phyloP scores from a whole-genome alignment of 768 basidiomycete genomes.

The Kwoniella mangroviensis region DNA sequence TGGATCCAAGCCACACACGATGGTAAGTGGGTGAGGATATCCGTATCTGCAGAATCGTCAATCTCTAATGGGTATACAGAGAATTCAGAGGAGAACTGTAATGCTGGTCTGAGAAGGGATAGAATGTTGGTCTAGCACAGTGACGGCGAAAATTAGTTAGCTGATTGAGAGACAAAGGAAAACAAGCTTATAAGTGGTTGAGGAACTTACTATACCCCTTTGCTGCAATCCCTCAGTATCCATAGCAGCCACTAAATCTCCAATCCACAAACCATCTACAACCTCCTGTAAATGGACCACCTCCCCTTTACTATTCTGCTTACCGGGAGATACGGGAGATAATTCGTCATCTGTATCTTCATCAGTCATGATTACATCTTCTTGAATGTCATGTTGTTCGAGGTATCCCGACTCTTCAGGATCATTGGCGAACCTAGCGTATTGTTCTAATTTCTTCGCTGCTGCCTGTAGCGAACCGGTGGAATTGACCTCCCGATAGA shows the following conservation, averaged over 20 bases:
- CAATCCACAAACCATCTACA: slow-evolving; percentile 80
- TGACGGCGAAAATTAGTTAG: too few species aligned
- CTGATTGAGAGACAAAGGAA: background rate
- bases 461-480: slow-evolving; percentile 43
- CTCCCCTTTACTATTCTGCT: slow-evolving; percentile 80
- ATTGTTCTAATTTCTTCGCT: slow-evolving; percentile 36
- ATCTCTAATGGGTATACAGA: slow-evolving; percentile 51
- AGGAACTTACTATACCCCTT: slow-evolving; percentile 68
- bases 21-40: slow-evolving; percentile 77
- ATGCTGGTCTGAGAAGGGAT: slow-evolving; percentile 77
- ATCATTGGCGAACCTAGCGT: slow-evolving; percentile 34
- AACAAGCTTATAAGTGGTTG: background rate
- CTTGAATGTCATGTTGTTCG: slow-evolving; percentile 22
- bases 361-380: slow-evolving; percentile 61
- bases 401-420: slow-evolving; percentile 39
- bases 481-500: slow-evolving; percentile 33
- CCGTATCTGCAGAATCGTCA: slow-evolving; percentile 64
- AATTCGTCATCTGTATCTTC: slow-evolving; percentile 70
- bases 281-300: slow-evolving; percentile 85
- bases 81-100: slow-evolving; percentile 58
- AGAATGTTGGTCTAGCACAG: slow-evolving; percentile 71
- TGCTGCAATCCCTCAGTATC: slow-evolving; percentile 67
- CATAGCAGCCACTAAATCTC: slow-evolving; percentile 73
- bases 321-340: slow-evolving; percentile 35
- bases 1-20: slow-evolving; percentile 83